These are phyloP conservation scores for Rhodomyrtus psidioides DNA, from an alignment of 441 rosid genomes.

Conservation along the genomic window DNA sequence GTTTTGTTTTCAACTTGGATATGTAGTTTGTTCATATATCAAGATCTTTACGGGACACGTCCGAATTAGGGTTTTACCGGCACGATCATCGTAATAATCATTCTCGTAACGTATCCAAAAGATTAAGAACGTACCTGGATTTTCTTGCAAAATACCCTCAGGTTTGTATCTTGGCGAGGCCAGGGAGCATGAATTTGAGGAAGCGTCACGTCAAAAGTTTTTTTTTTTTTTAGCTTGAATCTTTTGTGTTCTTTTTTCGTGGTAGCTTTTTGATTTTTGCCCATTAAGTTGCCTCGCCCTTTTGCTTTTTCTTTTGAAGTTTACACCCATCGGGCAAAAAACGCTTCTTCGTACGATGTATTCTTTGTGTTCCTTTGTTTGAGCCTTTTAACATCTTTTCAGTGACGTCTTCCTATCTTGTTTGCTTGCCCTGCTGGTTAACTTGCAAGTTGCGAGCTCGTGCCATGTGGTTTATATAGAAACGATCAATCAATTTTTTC, in stretches of 20 bases:
- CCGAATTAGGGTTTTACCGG: neutral
- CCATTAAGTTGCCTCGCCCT: neutral
- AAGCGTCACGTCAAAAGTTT: neutral
- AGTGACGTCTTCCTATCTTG: neutral
- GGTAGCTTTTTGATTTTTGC: neutral
- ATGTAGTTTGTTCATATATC: neutral
- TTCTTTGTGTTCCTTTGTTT: neutral
- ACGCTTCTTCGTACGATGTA: neutral
- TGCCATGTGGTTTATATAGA: neutral
- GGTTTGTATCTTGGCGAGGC: neutral
- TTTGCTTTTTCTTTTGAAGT: neutral
- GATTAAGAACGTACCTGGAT: neutral
- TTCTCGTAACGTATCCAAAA: neutral
- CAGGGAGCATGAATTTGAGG: neutral
- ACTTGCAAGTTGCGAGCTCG: neutral
- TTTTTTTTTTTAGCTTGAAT: neutral
- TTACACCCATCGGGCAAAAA: neutral
- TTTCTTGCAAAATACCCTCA: neutral
- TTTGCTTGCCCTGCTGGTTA: neutral
- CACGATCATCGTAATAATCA: neutral
- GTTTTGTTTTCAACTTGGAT: neutral
- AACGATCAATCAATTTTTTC: neutral
- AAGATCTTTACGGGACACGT: neutral
- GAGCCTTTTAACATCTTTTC: neutral
- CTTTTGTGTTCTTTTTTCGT: neutral